phyloP scores from a whole-genome alignment of 306 rosid species.

The Castanea crenata region DNA sequence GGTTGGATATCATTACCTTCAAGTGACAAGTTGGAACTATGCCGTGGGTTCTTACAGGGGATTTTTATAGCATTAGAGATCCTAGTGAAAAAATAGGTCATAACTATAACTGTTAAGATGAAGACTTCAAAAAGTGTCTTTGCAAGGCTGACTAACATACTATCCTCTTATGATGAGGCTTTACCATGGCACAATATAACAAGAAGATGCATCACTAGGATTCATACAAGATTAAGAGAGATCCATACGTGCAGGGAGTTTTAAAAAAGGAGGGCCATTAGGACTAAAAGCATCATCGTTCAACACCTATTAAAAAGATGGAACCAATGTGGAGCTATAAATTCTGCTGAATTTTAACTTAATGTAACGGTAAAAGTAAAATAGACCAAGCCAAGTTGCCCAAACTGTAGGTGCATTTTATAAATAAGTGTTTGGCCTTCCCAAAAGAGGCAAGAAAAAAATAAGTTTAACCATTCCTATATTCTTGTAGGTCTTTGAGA shows the following conservation, averaged over 20 bases:
- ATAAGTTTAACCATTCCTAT: not conserved
- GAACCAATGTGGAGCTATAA: not conserved
- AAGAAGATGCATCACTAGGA: not conserved
- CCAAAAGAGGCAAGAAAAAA: too few relatives aligned
- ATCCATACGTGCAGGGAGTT: not conserved
- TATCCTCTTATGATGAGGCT: not conserved
- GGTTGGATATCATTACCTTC: too few relatives aligned
- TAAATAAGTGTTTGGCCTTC: not conserved
- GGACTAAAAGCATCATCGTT: not conserved
- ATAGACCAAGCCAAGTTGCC: not conserved
- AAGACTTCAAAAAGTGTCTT: too few relatives aligned
- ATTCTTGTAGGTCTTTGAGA: not conserved
- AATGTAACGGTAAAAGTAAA: not conserved
- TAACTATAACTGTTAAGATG: too few relatives aligned
- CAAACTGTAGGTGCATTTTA: not conserved
- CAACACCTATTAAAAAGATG: not conserved
- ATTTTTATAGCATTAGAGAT: too few relatives aligned
- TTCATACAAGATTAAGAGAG: not conserved
- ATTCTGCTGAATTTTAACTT: not conserved
- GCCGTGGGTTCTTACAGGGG: too few relatives aligned
- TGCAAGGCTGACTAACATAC: too few relatives aligned
- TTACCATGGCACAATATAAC: not conserved
- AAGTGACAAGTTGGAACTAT: too few relatives aligned
- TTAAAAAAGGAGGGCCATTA: not conserved
- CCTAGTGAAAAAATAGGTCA: too few relatives aligned